phyloP scores from a whole-genome alignment of 2,329 filamentous ascomycete genomes.

The Penicillium brasilianum region DNA sequence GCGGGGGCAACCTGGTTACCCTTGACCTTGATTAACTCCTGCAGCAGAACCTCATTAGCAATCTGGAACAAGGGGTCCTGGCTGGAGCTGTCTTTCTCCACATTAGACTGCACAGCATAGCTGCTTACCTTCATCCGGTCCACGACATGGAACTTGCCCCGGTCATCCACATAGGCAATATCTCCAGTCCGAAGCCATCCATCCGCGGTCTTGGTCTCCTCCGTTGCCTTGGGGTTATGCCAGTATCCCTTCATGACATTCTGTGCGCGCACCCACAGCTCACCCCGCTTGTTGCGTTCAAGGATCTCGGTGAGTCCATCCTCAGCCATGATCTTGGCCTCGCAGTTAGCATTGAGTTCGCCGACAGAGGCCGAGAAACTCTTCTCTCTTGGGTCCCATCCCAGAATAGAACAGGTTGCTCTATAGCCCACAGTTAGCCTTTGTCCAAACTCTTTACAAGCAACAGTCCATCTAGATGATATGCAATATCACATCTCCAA shows the following conservation, averaged over 20 bases:
- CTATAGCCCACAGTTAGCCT: slow-evolving; percentile 30
- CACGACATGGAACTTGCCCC: slow-evolving; percentile 67
- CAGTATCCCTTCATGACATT: slow-evolving; percentile 80
- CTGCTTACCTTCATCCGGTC: slow-evolving; percentile 71
- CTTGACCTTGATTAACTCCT: slow-evolving; percentile 68
- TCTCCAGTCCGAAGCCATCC: slow-evolving; percentile 76
- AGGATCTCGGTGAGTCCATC: slow-evolving; percentile 54
- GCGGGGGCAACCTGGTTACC: slow-evolving; percentile 66
- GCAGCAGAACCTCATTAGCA: slow-evolving; percentile 3
- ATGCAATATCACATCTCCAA: not conserved
- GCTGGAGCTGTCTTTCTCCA: not conserved
- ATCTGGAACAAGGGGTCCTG: not conserved
- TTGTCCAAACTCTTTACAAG: not conserved
- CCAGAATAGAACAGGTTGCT: slow-evolving; percentile 70
- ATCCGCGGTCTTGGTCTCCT: slow-evolving; percentile 64
- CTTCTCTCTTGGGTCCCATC: slow-evolving; percentile 63
- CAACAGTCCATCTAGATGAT: not conserved
- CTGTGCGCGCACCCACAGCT: slow-evolving; percentile 74
- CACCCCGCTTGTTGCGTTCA: slow-evolving; percentile 63
- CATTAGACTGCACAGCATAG: not conserved
- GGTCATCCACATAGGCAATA: slow-evolving; percentile 65
- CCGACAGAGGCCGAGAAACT: slow-evolving; percentile 60
- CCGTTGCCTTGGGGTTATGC: slow-evolving; percentile 70
- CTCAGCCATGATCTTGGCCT: slow-evolving; percentile 67
- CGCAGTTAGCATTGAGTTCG: slow-evolving; percentile 69